Percentiles rank a stretch among this genome's conserved stretches.
Evolutionary conservation across 2,329 filamentous ascomycete species (phyloP).

Genomic region (Plectosphaerella sp.): DNA sequence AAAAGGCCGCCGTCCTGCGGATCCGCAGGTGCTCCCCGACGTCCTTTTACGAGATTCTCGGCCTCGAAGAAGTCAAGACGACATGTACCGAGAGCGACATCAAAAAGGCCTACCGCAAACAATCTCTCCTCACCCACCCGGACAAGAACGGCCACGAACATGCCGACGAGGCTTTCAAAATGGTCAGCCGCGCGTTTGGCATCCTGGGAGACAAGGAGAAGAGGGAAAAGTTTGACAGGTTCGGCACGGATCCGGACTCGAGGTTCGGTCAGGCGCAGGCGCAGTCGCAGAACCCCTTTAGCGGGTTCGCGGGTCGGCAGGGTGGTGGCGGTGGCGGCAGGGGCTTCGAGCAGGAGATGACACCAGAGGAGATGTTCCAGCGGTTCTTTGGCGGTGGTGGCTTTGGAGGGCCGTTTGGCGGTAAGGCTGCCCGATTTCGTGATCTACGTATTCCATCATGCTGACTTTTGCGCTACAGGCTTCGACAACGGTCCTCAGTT

Average conservation of each 20-base stretch:
- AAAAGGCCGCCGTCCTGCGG: constrained; percentile 85
- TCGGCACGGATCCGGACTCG: constrained; percentile 87
- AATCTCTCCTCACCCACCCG: constrained; percentile 90
- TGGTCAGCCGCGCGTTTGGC: constrained; percentile 92
- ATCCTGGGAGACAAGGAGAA: constrained; percentile 92
- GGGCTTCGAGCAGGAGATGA: constrained; percentile 65
- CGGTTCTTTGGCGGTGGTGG: constrained; percentile 86
- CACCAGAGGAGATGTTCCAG: constrained; percentile 93
- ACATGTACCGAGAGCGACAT: constrained; percentile 77
- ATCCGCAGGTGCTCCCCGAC: constrained; percentile 81
- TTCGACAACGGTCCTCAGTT: constrained; percentile 83
- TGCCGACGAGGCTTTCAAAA: constrained; percentile 97
- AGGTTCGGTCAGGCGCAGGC: constrained; percentile 66
- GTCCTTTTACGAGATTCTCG: constrained; percentile 93
- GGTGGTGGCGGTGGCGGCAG: constrained; percentile 27
- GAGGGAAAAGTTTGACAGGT: constrained; percentile 80
- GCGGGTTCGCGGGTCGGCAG: constrained; percentile 49
- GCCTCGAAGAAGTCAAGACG: constrained; percentile 58
- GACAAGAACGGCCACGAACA: constrained; percentile 98
- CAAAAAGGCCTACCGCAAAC: constrained; percentile 96
- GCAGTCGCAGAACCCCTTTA: constrained; percentile 53
- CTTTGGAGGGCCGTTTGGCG: constrained; percentile 55
- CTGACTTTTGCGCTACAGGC: constrained; percentile 25
- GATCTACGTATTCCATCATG: not conserved
- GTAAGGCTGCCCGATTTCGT: constrained; percentile 19